Evolutionary conservation across 495 filamentous ascomycete species (phyloP), one percentile per base, ranked within the genome.

Genomic region (Haplographium delicatum): DNA sequence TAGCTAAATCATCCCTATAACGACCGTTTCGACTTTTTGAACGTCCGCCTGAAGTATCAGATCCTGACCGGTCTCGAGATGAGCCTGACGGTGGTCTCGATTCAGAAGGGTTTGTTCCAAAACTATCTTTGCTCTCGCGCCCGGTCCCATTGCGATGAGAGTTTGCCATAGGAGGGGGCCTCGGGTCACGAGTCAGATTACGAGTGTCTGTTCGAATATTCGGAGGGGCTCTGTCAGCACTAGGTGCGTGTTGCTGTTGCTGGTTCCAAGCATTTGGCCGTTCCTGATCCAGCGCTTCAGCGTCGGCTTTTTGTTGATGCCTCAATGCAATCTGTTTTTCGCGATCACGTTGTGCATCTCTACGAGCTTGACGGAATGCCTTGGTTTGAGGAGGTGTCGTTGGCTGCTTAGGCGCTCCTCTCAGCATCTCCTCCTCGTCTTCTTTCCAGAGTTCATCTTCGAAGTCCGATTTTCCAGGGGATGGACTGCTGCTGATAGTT

Each of bases 41-140:
- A 10, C 75, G 74, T 27, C 59, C 60, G 4, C 68, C 69, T 31
- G 75, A 76, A 3, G 76, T 72, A 40, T 85, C 80, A 0, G 84
- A 85, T 43, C 72, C 75, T 35, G 82, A 84, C 20, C 82, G 74
- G 41, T 82, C 79, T 24, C 81, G 66, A 24, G 74, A 75, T 3
- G 69, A 51, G 22, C 80, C 67, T 35, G 74, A 76, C 5, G 69
- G 56, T 13, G 63, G 61, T 30, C 58, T 60, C 11, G 64, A 58
- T 13, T 38, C 51, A 10, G 61, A 60, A 19, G 54, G 60, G 18
- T 41, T 49, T 1, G 46, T 49, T 24, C n/a, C 44, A 10, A 30
- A n/a, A 16, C 51, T 59, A 24, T 43, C 38, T 31, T 52, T 44
- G 44, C 56, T 57, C 13, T 61, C 59, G 23, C 71, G 73, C 11